These are phyloP conservation scores for Ascochyta fabae DNA, from an alignment of 2,329 filamentous ascomycete genomes.

Conservation along the genomic window DNA sequence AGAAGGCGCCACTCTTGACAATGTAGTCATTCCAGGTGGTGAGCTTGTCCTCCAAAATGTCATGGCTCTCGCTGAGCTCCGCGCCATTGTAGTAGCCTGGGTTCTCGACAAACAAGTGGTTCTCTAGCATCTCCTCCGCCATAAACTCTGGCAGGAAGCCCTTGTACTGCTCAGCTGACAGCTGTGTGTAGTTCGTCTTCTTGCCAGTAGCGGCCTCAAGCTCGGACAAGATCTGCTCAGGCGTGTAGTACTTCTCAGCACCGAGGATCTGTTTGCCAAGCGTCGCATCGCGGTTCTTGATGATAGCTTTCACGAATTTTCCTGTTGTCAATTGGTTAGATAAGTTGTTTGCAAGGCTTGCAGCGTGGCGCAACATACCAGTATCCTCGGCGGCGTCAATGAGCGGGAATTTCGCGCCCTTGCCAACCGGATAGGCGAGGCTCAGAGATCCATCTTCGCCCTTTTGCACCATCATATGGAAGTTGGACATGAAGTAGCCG, in stretches of 20 bases:
- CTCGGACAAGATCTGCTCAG: slow-evolving; percentile 33
- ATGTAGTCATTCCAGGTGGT: slow-evolving; percentile 9
- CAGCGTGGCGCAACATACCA: slow-evolving; percentile 48
- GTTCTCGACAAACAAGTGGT: slow-evolving; percentile 59
- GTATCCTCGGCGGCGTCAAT: slow-evolving; percentile 54
- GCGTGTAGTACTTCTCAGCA: slow-evolving; percentile 44
- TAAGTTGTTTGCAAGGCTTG: not conserved
- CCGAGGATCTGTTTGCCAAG: slow-evolving; percentile 55
- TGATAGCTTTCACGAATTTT: slow-evolving; percentile 35
- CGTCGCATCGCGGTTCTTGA: slow-evolving; percentile 16
- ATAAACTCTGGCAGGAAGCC: slow-evolving; percentile 48
- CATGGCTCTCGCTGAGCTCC: slow-evolving; percentile 49
- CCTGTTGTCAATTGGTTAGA: slow-evolving; percentile 26
- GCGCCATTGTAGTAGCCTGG: slow-evolving; percentile 62
- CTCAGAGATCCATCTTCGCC: slow-evolving; percentile 26
- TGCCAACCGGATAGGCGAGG: slow-evolving; percentile 14
- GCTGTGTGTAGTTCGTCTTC: slow-evolving; percentile 15
- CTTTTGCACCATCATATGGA: slow-evolving; percentile 30
- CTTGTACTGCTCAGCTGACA: slow-evolving; percentile 49
- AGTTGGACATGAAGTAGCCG: slow-evolving; percentile 63
- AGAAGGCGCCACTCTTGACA: slow-evolving; percentile 10
- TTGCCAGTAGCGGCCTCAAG: slow-evolving; percentile 45
- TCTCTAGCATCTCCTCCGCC: slow-evolving; percentile 61
- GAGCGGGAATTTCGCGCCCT: slow-evolving; percentile 47
- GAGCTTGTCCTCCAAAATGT: slow-evolving; percentile 11